Base-by-base conservation (phyloP, 495 filamentous ascomycete species). In the Penicillium longicatenatum region DNA sequence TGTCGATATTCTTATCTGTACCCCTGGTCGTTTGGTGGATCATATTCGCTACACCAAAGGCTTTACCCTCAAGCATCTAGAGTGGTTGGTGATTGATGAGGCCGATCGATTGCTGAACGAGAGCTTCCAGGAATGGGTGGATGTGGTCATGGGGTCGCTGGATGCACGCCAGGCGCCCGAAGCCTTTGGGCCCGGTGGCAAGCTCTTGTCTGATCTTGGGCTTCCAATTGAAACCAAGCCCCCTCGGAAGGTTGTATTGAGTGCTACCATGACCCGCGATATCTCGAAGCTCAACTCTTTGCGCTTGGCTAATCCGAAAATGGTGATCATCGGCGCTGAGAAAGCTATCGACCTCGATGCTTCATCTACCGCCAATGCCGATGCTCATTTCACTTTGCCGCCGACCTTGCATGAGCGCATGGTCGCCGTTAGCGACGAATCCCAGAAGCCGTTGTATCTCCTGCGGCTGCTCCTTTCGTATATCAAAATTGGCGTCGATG, bases 31-130 rank as follows among this genome's bases (percentile, higher is more conserved):
- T 44, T 80, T 98, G 9, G 91, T 98, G 6, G 93, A 98, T 60
- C 94, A 98, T 70, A 82, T 97, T 43, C 86, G 86, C 48, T 86
- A 86, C 55, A 98, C 94, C 0, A 85, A 84, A 5, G 93, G 93
- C 0, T 98, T 98, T 62, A 84, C 83, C 0, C 76, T 98, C 37
- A 79, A 89, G 21, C 80, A 89, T 68, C 77, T 97, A 0, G 82
- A 89, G 52, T 98, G 93, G 92, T 78, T 98, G 6, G 84, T 97
- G 11, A 89, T 98, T 30, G 94, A 98, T 65, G 94, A 98, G 74
- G 94, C 93, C 1, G 94, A 98, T 75, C 87, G 93, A 61, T 74
- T 98, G 6, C 84, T 98, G 5, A 89, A 92, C 20, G 90, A 97
- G 69, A 91, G 88, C 60, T 98, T 93, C 68, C 93, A 97, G 65